phyloP scores from a whole-genome alignment of 1,139 yeast genomes.

The Diutina mesorugosa region DNA sequence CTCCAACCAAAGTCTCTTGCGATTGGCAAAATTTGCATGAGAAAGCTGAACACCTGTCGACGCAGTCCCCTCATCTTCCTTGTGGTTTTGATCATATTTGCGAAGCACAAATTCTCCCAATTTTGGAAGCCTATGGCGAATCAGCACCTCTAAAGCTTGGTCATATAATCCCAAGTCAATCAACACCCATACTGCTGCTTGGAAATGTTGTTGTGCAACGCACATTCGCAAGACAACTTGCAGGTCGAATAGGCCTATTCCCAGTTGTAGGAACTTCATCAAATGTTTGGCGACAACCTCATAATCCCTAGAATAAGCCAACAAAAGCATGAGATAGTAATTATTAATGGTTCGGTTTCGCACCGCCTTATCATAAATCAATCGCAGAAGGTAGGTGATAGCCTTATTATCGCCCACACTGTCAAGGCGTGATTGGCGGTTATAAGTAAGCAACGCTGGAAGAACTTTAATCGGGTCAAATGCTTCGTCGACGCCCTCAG shows the following conservation, averaged over 20 bases:
- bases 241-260: not conserved
- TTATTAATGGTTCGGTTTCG: constrained; percentile 50
- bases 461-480: constrained; percentile 48
- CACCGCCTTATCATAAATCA: constrained; percentile 39
- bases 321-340: constrained; percentile 58
- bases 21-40: constrained; percentile 26
- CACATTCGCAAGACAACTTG: not conserved
- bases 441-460: constrained; percentile 66
- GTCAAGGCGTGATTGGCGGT: constrained; percentile 25
- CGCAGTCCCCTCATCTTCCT: constrained; percentile 9
- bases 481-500: constrained; percentile 6
- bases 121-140: not conserved
- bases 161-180: not conserved
- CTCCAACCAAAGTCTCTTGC: constrained; percentile 65
- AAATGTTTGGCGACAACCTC: not conserved
- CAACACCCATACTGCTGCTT: not conserved
- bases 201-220: not conserved
- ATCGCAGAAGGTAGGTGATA: constrained; percentile 46
- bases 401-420: constrained; percentile 42
- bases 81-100: constrained; percentile 5
- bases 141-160: constrained; percentile 1
- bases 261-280: not conserved
- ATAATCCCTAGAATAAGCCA: constrained; percentile 33
- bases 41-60: constrained; percentile 17
- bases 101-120: not conserved